phyloP scores from a whole-genome alignment of 352 stramenopile genomes.

The Aphanomyces cochlioides region DNA sequence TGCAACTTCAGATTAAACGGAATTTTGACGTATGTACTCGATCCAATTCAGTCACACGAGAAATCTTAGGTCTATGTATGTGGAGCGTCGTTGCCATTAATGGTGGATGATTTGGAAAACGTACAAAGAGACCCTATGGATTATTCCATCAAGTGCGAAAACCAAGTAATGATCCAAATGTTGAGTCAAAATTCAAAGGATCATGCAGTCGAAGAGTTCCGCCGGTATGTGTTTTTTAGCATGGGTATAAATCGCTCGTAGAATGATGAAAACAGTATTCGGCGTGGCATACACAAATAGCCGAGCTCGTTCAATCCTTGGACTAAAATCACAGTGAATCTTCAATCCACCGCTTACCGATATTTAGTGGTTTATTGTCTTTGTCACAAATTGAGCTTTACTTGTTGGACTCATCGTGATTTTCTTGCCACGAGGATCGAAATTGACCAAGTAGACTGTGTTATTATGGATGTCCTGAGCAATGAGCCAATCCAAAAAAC shows the following conservation, averaged over 20 bases:
- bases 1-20: too few relatives aligned
- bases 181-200: background rate
- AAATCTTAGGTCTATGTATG: too few relatives aligned
- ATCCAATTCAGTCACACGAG: too few relatives aligned
- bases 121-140: background rate
- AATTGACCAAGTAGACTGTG: conserved; percentile 47
- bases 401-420: background rate
- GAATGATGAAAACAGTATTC: background rate
- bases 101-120: background rate
- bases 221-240: background rate
- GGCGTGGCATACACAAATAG: background rate
- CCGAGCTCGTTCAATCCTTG: background rate
- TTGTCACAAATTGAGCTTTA: too few relatives aligned
- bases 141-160: background rate
- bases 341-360: too few relatives aligned
- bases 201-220: background rate
- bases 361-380: too few relatives aligned
- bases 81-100: too few relatives aligned
- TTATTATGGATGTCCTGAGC: conserved; percentile 38
- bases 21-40: too few relatives aligned
- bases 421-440: conserved; percentile 36
- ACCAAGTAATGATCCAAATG: background rate
- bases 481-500: conserved; percentile 59
- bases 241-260: background rate
- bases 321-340: too few relatives aligned